These are phyloP conservation scores for Actinidia arguta DNA, from an alignment of 179 eudicot genomes.

Conservation along the genomic window DNA sequence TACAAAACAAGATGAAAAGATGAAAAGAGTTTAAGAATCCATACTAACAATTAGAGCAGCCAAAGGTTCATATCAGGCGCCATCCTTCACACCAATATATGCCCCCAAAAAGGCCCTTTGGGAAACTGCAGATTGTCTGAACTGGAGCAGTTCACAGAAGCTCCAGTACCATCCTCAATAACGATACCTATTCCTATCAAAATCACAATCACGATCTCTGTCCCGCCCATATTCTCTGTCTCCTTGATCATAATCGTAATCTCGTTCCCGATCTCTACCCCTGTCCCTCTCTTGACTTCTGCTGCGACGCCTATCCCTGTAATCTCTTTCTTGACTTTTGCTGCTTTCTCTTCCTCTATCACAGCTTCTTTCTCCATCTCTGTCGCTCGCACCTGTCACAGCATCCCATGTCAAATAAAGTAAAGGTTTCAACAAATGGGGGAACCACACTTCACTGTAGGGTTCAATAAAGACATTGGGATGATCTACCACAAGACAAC, in stretches of 20 bases:
- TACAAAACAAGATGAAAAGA: background rate
- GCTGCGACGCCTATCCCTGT: conserved; percentile 61
- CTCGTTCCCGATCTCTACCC: conserved; percentile 56
- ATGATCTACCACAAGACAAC: background rate
- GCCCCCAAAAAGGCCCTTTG: no score
- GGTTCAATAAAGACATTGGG: no score
- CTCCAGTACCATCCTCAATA: conserved; percentile 19
- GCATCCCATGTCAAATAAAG: background rate
- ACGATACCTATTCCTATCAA: conserved; percentile 49
- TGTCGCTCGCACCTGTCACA: conserved; percentile 61
- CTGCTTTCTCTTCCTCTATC: conserved; percentile 47
- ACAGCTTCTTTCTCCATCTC: conserved; percentile 75
- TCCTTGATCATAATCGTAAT: conserved; percentile 43
- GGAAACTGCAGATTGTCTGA: no score
- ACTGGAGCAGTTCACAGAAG: background rate
- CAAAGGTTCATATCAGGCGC: background rate
- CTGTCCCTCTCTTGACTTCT: conserved; percentile 69
- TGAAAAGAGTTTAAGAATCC: background rate
- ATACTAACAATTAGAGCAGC: background rate
- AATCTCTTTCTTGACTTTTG: conserved; percentile 46
- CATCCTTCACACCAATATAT: no score
- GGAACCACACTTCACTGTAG: background rate
- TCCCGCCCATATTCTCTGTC: conserved; percentile 58
- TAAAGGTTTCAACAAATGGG: background rate
- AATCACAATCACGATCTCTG: conserved; percentile 51